Percentiles rank a stretch among this genome's conserved stretches.
phyloP scores from a whole-genome alignment of 768 basidiomycete species.

The Gelatoporia subvermispora region DNA sequence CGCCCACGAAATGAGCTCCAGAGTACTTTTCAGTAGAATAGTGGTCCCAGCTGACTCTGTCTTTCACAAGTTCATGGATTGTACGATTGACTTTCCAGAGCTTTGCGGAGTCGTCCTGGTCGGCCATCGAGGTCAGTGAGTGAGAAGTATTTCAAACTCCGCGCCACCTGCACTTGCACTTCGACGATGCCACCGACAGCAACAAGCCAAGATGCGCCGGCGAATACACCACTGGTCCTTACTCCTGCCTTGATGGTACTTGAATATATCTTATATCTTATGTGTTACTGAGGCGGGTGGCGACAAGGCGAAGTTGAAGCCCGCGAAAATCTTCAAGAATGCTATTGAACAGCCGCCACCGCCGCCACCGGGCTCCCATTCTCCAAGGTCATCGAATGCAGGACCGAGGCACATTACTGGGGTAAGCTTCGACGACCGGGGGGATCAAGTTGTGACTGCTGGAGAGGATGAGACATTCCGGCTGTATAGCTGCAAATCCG shows the following conservation, averaged over 20 bases:
- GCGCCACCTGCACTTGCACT: conserved; percentile 21
- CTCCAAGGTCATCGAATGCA: conserved; percentile 26
- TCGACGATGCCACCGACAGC: conserved; percentile 12
- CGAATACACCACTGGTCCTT: conserved; percentile 16
- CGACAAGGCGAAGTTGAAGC: conserved; percentile 70
- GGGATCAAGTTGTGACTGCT: conserved; percentile 81
- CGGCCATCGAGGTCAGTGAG: conserved; percentile 44
- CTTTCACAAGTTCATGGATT: conserved; percentile 92
- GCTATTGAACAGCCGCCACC: conserved; percentile 60
- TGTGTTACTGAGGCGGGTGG: background rate
- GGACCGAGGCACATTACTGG: conserved; percentile 78
- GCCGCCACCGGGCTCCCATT: conserved; percentile 37
- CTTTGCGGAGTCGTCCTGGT: conserved; percentile 75
- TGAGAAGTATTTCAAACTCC: conserved; percentile 49
- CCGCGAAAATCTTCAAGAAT: conserved; percentile 82
- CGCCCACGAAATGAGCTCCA: conserved; percentile 17
- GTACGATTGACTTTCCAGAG: conserved; percentile 97
- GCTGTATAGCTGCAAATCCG: conserved; percentile 82
- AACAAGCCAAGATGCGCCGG: conserved; percentile 8
- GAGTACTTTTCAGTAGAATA: conserved; percentile 7
- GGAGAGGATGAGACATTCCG: conserved; percentile 91
- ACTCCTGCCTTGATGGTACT: conserved; percentile 29
- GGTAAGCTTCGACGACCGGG: conserved; percentile 86
- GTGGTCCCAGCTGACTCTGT: conserved; percentile 62
- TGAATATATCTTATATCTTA: background rate